Evolutionary conservation across 164 flowering plant species (phyloP), one percentile per base, ranked within the genome.

Genomic region (Liquidambar formosana): DNA sequence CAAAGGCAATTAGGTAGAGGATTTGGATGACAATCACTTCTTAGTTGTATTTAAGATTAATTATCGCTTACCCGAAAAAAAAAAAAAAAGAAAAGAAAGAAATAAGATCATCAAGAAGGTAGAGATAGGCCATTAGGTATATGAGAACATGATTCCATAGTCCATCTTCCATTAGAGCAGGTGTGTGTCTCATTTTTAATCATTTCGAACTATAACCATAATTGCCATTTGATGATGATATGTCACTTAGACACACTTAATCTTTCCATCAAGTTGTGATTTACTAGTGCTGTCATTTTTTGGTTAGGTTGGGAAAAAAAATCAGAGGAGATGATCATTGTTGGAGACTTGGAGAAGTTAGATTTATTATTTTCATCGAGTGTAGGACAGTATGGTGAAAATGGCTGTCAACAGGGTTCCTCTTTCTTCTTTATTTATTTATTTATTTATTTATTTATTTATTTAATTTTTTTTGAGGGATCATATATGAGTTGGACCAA

Each of bases 1-100:
- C 58, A 64, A 66, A 61, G 68, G 33, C 49, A 64, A 71, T 57
- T 64, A 48, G 67, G 73, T 70, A 46, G 21, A n/a, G 25, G 0
- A 28, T 65, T 65, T 57, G 22, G 51, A 38, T 62, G 66, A 62
- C 43, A 52, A 52, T 62, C 41, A 57, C 60, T 52, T 18, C 10
- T 61, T 69, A 52, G 72, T 22, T 69, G 60, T 57, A 59, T 46
- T 33, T 33, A 33, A 33, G 41, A 54, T 23, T 21, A 4, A 54
- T 54, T 21, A 22, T 23, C 58, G 22, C 26, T 2, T 33, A 33
- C 41, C 41, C 41, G 41, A 33, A 33, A 33, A 16, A 51, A 51
- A n/a, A 8, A 51, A 18, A 51, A 44, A 14, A 43, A 22, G 11
- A 27, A 26, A 25, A 57, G 41, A 43, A 44, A 56, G 15, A 41